Evolutionary conservation across 1,284 basidiomycete species (phyloP).

Genomic region (Rhodotorula mucilaginosa): DNA sequence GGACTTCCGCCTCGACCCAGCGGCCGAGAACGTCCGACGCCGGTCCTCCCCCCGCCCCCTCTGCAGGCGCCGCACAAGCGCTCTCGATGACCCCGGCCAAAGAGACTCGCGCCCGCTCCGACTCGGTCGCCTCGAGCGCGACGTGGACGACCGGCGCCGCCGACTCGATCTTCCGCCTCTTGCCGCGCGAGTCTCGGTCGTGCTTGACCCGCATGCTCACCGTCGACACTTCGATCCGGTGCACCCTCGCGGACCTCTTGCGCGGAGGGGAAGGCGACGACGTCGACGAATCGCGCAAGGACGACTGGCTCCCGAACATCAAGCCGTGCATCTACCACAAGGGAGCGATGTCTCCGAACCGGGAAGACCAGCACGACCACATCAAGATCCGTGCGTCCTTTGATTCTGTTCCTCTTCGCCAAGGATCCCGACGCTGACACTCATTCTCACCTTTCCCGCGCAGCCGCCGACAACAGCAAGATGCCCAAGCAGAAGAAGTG

Average conservation of each 20-base stretch:
- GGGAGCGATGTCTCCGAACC: conserved; percentile 9
- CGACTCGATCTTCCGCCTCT: conserved; percentile 96
- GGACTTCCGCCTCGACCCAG: not conserved
- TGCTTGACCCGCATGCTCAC: conserved; percentile 91
- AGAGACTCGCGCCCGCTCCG: conserved; percentile 17
- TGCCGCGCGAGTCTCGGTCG: conserved; percentile 85
- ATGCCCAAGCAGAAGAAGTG: conserved; percentile 19
- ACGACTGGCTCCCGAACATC: conserved; percentile 49
- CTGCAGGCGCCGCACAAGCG: conserved; percentile 6
- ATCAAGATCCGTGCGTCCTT: conserved; percentile 29
- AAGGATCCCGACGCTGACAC: not conserved
- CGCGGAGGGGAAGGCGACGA: conserved; percentile 60
- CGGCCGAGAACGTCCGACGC: not conserved
- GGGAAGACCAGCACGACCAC: conserved; percentile 29
- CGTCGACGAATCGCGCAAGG: conserved; percentile 37
- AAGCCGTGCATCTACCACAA: conserved; percentile 29
- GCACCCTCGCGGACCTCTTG: conserved; percentile 89
- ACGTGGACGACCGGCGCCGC: conserved; percentile 80
- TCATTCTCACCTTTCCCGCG: not conserved
- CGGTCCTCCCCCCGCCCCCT: conserved; percentile 15
- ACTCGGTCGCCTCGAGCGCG: conserved; percentile 55
- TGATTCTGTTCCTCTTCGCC: no score
- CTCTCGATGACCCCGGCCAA: not conserved
- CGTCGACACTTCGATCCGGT: conserved; percentile 81
- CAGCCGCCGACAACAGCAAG: conserved; percentile 21